A percentile compares a stretch with the other conserved stretches of the same genome.
Evolutionary conservation across 495 filamentous ascomycete genomes (phyloP).

Genomic region (Collariella sp.): DNA sequence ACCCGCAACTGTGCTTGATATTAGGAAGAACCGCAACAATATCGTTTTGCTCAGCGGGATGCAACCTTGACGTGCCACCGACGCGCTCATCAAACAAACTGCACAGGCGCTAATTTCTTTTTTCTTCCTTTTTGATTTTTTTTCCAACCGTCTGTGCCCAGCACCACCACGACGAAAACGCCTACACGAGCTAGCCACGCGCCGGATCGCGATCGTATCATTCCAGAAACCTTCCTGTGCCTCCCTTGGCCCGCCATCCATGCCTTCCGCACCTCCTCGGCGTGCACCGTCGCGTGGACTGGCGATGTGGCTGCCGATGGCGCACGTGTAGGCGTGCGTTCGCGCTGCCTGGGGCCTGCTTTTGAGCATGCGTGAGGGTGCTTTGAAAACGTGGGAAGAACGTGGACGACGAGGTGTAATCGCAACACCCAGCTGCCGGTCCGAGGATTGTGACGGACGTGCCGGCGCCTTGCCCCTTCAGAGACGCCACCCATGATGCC

Average conservation of each 20-base stretch:
- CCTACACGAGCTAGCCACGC: neutral
- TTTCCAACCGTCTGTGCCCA: neutral
- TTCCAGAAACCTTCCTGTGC: neutral
- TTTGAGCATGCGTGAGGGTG: neutral
- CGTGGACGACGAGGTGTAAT: neutral
- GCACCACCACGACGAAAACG: too few species aligned
- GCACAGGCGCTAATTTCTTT: too few species aligned
- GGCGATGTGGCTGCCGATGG: neutral
- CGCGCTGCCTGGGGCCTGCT: neutral
- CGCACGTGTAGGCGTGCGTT: neutral
- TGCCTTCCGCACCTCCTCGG: neutral
- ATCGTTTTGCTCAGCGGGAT: too few species aligned
- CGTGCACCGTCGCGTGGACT: neutral
- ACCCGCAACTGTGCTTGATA: too few species aligned
- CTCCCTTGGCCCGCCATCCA: slow-evolving; percentile 2
- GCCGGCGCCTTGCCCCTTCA: neutral
- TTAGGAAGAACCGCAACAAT: too few species aligned
- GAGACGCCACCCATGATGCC: slow-evolving; percentile 3
- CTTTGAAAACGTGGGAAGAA: neutral
- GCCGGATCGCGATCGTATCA: neutral
- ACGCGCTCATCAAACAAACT: too few species aligned
- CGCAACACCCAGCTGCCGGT: neutral
- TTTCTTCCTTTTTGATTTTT: neutral
- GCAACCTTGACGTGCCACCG: too few species aligned
- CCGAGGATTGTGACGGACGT: neutral